Conservation (phyloP, 208 protist genomes). For the Herpetomonas muscarum region DNA sequence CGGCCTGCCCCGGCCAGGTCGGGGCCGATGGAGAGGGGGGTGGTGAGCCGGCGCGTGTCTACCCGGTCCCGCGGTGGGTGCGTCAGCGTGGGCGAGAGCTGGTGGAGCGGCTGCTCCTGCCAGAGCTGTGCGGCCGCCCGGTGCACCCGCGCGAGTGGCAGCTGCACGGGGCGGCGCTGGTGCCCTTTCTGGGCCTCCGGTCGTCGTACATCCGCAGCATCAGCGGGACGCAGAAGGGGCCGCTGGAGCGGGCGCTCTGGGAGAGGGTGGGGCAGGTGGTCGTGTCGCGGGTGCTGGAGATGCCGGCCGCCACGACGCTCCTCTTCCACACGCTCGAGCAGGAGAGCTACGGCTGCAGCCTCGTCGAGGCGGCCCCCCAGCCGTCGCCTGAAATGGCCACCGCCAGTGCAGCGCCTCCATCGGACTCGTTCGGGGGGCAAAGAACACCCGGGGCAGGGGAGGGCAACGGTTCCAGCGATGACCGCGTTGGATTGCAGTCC, state of each 20-base stretch:
- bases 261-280: constrained; percentile 3
- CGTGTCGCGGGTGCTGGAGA: constrained; percentile 10
- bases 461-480: background rate
- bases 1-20: too few relatives aligned
- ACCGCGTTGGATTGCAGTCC: background rate
- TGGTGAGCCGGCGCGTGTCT: background rate
- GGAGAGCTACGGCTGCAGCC: constrained; percentile 9
- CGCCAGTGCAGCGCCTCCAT: too few relatives aligned
- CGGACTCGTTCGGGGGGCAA: too few relatives aligned
- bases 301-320: constrained; percentile 14
- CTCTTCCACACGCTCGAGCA: constrained; percentile 16
- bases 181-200: constrained; percentile 21
- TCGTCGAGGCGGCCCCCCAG: background rate
- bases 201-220: constrained; percentile 2
- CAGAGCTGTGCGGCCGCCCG: background rate
- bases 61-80: constrained; percentile 28
- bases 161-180: constrained; percentile 13
- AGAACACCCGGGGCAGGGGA: background rate
- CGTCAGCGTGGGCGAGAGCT: constrained; percentile 21
- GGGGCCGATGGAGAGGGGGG: too few relatives aligned
- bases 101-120: constrained; percentile 6
- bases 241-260: background rate
- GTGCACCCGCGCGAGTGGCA: constrained; percentile 21
- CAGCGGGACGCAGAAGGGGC: background rate
- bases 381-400: too few relatives aligned